Conservation (phyloP, 2,329 filamentous ascomycete species). For the Phaeosphaeriaceae sp. region DNA sequence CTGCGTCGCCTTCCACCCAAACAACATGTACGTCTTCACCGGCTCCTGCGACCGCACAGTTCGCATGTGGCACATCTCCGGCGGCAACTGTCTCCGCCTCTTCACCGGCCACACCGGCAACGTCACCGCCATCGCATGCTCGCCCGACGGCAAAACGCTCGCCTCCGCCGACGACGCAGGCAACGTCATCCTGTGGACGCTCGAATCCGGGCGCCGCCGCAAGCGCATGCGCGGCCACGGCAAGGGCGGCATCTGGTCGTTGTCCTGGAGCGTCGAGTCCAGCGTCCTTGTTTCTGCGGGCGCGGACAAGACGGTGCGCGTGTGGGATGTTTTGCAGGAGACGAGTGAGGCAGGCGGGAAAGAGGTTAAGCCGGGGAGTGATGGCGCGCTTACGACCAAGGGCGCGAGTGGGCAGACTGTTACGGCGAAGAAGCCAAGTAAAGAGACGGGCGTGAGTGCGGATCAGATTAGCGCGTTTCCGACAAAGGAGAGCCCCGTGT, state of each 20-base stretch:
- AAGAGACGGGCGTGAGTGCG: slow-evolving; percentile 86
- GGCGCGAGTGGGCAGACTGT: slow-evolving; percentile 54
- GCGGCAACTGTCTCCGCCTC: slow-evolving; percentile 84
- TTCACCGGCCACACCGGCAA: slow-evolving; percentile 92
- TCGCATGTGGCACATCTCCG: slow-evolving; percentile 95
- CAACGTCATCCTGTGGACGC: slow-evolving; percentile 93
- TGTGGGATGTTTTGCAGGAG: slow-evolving; percentile 87
- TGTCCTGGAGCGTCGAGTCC: slow-evolving; percentile 93
- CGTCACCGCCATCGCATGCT: slow-evolving; percentile 83
- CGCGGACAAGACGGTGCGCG: slow-evolving; percentile 87
- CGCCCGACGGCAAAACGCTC: slow-evolving; percentile 86
- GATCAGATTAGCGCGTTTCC: slow-evolving; percentile 95
- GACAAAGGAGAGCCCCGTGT: slow-evolving; percentile 94
- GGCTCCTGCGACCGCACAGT: slow-evolving; percentile 92
- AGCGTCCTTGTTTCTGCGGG: slow-evolving; percentile 88
- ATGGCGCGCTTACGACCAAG: slow-evolving; percentile 59
- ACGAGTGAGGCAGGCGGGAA: slow-evolving; percentile 63
- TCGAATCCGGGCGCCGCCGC: slow-evolving; percentile 81
- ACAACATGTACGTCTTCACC: slow-evolving; percentile 91
- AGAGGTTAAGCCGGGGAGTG: slow-evolving; percentile 57
- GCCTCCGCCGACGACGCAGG: slow-evolving; percentile 88
- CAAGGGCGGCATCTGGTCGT: slow-evolving; percentile 90
- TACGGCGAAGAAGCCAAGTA: slow-evolving; percentile 72
- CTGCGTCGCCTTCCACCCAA: slow-evolving; percentile 90
- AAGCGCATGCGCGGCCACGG: slow-evolving; percentile 95